These are phyloP conservation scores for Ceratocystis harringtonii DNA, from an alignment of 2,329 filamentous ascomycete genomes.

Conservation along the genomic window DNA sequence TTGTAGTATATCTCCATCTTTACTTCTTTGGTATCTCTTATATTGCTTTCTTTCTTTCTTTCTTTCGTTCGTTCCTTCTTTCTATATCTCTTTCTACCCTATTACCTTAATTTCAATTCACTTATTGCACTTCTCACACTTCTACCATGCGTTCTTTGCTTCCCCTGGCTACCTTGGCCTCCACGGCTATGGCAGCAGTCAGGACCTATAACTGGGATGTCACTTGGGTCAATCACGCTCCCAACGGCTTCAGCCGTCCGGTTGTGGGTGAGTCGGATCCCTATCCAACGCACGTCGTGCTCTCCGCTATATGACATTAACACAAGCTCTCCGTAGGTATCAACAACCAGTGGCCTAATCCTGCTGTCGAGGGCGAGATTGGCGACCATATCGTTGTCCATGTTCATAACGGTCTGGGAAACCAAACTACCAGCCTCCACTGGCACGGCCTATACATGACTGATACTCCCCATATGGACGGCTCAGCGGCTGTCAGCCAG, in stretches of 20 bases:
- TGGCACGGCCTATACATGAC: slow-evolving; percentile 46
- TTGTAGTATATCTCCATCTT: not conserved
- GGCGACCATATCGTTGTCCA: slow-evolving; percentile 34
- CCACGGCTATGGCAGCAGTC: slow-evolving; percentile 12
- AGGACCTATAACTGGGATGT: slow-evolving; percentile 15
- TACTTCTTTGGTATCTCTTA: not conserved
- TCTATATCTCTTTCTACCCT: not conserved
- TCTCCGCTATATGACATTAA: not conserved
- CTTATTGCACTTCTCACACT: not conserved
- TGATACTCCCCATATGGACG: slow-evolving; percentile 43
- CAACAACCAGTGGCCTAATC: slow-evolving; percentile 9
- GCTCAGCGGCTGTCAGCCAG: slow-evolving; percentile 39
- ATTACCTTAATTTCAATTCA: not conserved
- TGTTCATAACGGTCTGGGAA: slow-evolving; percentile 36
- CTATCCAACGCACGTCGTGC: not conserved
- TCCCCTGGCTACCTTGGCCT: slow-evolving; percentile 1
- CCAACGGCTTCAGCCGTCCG: slow-evolving; percentile 17
- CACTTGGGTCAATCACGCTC: slow-evolving; percentile 16
- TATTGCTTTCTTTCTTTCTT: not conserved
- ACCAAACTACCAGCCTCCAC: slow-evolving; percentile 37
- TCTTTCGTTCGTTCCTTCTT: not conserved
- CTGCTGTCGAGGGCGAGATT: slow-evolving; percentile 3
- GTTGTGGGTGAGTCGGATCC: slow-evolving; percentile 17
- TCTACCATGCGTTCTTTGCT: slow-evolving; percentile 6
- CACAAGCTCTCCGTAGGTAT: slow-evolving; percentile 26